These are phyloP conservation scores for Annulohypoxylon moriforme DNA, from an alignment of 495 filamentous ascomycete genomes.

Conservation along the genomic window DNA sequence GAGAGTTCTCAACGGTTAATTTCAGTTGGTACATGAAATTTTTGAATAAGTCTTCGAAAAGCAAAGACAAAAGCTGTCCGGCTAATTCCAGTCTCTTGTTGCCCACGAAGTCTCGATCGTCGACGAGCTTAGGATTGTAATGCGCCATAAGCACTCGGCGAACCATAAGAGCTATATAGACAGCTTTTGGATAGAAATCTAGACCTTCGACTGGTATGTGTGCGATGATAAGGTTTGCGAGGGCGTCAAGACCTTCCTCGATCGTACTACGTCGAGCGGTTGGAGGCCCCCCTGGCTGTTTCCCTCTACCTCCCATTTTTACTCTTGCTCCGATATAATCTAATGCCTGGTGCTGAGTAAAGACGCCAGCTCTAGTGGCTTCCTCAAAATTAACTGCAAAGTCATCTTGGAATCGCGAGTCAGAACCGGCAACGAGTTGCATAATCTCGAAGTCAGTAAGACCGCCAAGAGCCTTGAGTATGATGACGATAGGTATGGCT, in stretches of 20 bases:
- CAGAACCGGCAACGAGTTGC: constrained; percentile 84
- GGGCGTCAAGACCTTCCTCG: constrained; percentile 89
- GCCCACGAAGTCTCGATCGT: constrained; percentile 97
- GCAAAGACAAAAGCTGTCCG: constrained; percentile 90
- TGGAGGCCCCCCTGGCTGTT: constrained; percentile 49
- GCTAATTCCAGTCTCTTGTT: constrained; percentile 96
- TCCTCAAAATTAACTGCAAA: constrained; percentile 96
- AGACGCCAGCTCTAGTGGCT: constrained; percentile 79
- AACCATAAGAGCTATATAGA: constrained; percentile 97
- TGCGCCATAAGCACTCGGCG: constrained; percentile 93
- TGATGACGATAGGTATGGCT: constrained; percentile 89
- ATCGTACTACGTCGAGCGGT: constrained; percentile 72
- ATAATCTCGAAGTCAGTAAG: constrained; percentile 94
- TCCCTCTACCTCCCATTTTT: constrained; percentile 79
- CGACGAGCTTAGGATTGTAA: constrained; percentile 86
- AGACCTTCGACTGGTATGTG: constrained; percentile 90
- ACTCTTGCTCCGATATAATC: constrained; percentile 88
- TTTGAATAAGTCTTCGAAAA: constrained; percentile 98
- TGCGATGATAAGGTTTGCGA: constrained; percentile 89
- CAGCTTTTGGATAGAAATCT: constrained; percentile 93
- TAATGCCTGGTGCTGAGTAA: constrained; percentile 92
- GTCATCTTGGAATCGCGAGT: constrained; percentile 88
- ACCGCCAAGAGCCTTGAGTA: constrained; percentile 93
- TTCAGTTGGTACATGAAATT: constrained; percentile 89
- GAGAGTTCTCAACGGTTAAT: constrained; percentile 88